Percentiles rank a stretch among this genome's conserved stretches.
Conservation (phyloP, 2,329 filamentous ascomycete genomes). For the Stagonosporopsis rhizophila region DNA sequence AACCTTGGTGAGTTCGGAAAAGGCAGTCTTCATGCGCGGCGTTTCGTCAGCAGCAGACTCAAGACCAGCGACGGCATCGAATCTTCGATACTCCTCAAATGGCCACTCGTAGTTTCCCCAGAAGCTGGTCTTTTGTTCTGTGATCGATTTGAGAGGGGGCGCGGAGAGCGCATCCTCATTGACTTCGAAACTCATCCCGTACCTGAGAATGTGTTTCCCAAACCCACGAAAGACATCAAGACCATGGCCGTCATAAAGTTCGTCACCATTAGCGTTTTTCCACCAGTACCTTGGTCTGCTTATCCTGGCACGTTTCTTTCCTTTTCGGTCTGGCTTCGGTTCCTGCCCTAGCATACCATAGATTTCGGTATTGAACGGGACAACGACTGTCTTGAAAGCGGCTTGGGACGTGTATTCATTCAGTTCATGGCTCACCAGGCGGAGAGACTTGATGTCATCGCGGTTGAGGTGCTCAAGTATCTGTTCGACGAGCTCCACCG, state of each 20-base stretch:
- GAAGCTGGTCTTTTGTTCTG: constrained; percentile 63
- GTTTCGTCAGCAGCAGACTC: constrained; percentile 71
- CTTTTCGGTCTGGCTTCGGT: constrained; percentile 44
- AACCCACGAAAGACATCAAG: constrained; percentile 69
- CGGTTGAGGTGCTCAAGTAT: constrained; percentile 64
- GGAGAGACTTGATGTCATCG: constrained; percentile 65
- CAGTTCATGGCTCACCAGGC: constrained; percentile 67
- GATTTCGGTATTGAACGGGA: constrained; percentile 70
- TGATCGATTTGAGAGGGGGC: constrained; percentile 64
- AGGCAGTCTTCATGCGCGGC: constrained; percentile 65
- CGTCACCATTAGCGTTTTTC: constrained; percentile 53
- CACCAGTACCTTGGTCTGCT: constrained; percentile 46
- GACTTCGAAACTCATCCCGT: constrained; percentile 74
- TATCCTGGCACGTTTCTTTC: constrained; percentile 42
- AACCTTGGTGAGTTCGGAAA: constrained; percentile 63
- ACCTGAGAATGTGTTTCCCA: constrained; percentile 66
- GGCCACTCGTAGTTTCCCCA: constrained; percentile 74
- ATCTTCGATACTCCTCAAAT: constrained; percentile 64
- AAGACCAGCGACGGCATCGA: constrained; percentile 64
- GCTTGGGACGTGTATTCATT: constrained; percentile 64
- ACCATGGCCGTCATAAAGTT: constrained; percentile 63
- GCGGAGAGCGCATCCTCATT: constrained; percentile 59
- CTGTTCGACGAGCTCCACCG: constrained; percentile 67
- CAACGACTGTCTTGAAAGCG: constrained; percentile 69
- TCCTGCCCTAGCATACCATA: constrained; percentile 61